Evolutionary conservation across 2,329 filamentous ascomycete genomes (phyloP).

Genomic region (Alternaria sp.): DNA sequence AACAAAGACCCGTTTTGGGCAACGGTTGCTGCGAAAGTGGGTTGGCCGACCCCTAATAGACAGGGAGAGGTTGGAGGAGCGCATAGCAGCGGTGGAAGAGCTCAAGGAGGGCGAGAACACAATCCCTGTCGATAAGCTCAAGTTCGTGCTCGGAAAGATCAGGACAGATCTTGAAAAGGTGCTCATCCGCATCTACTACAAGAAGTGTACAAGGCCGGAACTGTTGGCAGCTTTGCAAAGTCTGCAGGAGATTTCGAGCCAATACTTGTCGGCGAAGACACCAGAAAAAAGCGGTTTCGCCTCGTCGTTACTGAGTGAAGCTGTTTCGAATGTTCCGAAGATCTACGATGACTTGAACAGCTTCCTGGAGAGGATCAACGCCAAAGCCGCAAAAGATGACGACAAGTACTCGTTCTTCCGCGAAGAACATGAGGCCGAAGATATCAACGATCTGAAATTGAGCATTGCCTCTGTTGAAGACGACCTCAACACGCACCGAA

Average conservation of each 20-base stretch:
- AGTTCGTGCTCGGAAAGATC: constrained; percentile 71
- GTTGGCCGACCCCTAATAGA: constrained; percentile 89
- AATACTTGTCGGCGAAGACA: constrained; percentile 72
- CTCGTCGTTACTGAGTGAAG: constrained; percentile 71
- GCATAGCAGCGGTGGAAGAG: constrained; percentile 86
- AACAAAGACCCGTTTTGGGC: constrained; percentile 87
- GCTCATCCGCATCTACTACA: constrained; percentile 95
- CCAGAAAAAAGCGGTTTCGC: constrained; percentile 73
- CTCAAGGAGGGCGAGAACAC: constrained; percentile 73
- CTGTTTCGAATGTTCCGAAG: constrained; percentile 75
- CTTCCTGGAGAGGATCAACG: constrained; percentile 85
- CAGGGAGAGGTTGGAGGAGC: constrained; percentile 73
- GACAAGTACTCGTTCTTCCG: constrained; percentile 96
- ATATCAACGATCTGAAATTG: constrained; percentile 87
- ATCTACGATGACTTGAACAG: constrained; percentile 75
- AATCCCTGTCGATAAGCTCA: constrained; percentile 74
- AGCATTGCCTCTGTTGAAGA: constrained; percentile 92
- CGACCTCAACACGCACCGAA: constrained; percentile 79
- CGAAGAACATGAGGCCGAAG: constrained; percentile 85
- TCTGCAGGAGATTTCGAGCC: constrained; percentile 78
- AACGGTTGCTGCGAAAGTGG: constrained; percentile 90
- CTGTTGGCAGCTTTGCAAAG: constrained; percentile 84
- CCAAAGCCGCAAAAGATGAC: constrained; percentile 79
- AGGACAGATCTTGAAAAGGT: constrained; percentile 89
- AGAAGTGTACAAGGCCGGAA: constrained; percentile 90